Conservation (phyloP, 73 alveolate genomes). For the Stentor roeselii region DNA sequence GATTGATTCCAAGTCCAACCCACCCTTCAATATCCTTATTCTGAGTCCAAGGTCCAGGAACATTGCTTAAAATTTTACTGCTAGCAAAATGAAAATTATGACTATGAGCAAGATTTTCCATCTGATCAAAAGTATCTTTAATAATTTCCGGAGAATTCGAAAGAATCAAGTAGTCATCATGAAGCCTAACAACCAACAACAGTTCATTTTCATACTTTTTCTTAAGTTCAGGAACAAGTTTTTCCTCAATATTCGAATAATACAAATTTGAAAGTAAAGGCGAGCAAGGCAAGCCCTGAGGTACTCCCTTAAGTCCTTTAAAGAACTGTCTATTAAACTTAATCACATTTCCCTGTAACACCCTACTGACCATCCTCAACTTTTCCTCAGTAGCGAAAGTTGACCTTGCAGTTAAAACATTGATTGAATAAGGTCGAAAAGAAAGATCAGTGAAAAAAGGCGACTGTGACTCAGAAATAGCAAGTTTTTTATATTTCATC, state of each 20-base stretch:
- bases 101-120: background rate
- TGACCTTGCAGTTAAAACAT: slow-evolving; percentile 1
- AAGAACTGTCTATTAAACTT: background rate
- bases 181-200: background rate
- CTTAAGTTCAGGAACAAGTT: background rate
- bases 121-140: background rate
- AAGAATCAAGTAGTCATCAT: slow-evolving; percentile 10
- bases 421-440: background rate
- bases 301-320: slow-evolving; percentile 7
- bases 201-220: background rate
- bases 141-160: background rate
- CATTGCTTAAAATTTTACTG: background rate
- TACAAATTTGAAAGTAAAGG: slow-evolving; percentile 14
- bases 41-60: background rate
- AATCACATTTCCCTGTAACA: slow-evolving; percentile 7
- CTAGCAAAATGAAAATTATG: background rate
- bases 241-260: background rate
- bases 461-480: background rate
- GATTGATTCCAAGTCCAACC: background rate
- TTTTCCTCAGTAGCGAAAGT: background rate
- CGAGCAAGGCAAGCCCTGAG: slow-evolving; percentile 11
- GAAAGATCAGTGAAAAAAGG: background rate
- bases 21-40: slow-evolving; percentile 3
- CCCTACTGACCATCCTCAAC: background rate
- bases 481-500: slow-evolving; percentile 15